Evolutionary conservation across 805 yeast species (phyloP), one percentile per base, ranked within the genome.

Genomic region (Soucietia sequanensis): DNA sequence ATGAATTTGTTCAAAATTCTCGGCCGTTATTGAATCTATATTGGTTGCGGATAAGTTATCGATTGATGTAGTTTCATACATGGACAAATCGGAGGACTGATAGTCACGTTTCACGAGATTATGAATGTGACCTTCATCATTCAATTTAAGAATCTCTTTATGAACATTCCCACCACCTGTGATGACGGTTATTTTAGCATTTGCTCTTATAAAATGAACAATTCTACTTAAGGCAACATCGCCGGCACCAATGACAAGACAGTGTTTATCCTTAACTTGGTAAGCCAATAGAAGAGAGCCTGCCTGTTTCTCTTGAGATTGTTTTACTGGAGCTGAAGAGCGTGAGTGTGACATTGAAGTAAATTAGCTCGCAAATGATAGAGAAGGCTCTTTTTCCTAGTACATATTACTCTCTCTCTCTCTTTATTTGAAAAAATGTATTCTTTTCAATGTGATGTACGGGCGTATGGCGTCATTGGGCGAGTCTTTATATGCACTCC

Each of bases 191-290:
- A 86, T 72, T 33, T 66, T 68, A 7, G 93, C 91, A 44, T 80
- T 75, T 0, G 95, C 90, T 12, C 75, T 73, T 3, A 84, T 54
- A 14, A 86, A 64, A 49, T 83, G 86, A 35, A 72, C 65, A 3
- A 85, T 77, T 34, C 95, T 60, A 12, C 87, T 75, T 8, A 80
- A 65, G 0, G 89, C 95, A 6, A 86, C 95, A 30, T 78, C 83
- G 8, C 87, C 86, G 5, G 83, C 88, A 0, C 95, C 95, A 26
- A 85, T 75, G 1, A 85, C 84, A 7, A 85, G 65, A 11, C 84
- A 85, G 45, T 75, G 85, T 67, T 46, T 65, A 60, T 80, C 62
- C 44, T 68, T 73, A 14, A 82, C 84, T 58, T 82, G 89, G 86
- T 85, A 81, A 8, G 90, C 89, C 14, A 82, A 67, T 46, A 81